A percentile compares a stretch with the other conserved stretches of the same genome.
Evolutionary conservation across 169 alveolate genomes (phyloP).

Genomic region (Plasmodium cynomolgi): DNA sequence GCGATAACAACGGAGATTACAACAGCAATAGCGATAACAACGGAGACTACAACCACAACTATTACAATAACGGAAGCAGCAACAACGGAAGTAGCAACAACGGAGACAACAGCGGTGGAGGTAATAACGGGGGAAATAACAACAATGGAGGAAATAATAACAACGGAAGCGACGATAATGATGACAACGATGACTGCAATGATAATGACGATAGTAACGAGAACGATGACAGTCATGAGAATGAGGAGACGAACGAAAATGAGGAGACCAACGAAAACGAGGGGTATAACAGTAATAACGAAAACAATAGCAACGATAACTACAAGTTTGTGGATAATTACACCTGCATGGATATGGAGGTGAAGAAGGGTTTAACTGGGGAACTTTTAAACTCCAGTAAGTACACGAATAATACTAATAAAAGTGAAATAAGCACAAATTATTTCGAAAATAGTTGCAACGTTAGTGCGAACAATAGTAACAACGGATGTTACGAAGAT

Average conservation of each 20-base stretch:
- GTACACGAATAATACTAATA: constrained; percentile 18
- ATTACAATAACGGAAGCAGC: neutral
- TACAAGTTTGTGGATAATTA: constrained; percentile 39
- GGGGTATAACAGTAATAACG: constrained; percentile 32
- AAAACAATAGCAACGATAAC: constrained; percentile 28
- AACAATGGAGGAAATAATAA: neutral
- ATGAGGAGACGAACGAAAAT: constrained; percentile 42
- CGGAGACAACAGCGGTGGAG: neutral
- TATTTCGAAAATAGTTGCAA: constrained; percentile 66
- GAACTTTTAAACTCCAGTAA: constrained; percentile 9
- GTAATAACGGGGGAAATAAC: neutral
- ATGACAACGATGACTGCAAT: neutral
- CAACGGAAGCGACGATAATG: neutral
- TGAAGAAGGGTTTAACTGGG: constrained; percentile 16
- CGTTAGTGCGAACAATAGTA: constrained; percentile 40
- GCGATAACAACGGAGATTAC: neutral
- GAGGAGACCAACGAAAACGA: constrained; percentile 44
- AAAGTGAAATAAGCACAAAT: constrained; percentile 61
- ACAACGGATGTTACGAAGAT: constrained; percentile 33
- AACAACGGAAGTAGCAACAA: neutral
- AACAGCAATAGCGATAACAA: neutral
- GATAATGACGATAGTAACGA: neutral
- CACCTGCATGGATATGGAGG: constrained; percentile 3
- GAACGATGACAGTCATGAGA: neutral
- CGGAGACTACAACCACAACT: neutral